phyloP scores from a whole-genome alignment of 1,139 yeast genomes.

The Protomyces macrosporus region DNA sequence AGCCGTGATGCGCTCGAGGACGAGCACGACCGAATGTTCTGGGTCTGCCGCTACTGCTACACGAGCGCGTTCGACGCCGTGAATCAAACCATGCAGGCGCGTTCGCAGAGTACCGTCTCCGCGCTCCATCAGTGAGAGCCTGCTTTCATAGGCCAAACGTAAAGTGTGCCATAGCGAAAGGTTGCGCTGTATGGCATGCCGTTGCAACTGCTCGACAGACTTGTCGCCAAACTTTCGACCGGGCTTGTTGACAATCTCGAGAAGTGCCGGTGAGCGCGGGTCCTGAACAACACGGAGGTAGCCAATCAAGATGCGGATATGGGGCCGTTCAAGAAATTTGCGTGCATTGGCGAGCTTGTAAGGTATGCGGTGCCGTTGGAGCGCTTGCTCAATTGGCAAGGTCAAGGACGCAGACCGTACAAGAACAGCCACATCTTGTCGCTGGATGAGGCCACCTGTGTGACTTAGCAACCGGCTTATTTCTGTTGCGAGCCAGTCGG shows the following conservation, averaged over 20 bases:
- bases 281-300: constrained; percentile 58
- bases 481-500: constrained; percentile 54
- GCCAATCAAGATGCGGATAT: constrained; percentile 58
- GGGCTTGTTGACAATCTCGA: constrained; percentile 56
- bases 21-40: not conserved
- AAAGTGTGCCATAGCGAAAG: constrained; percentile 30
- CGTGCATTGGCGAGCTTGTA: constrained; percentile 64
- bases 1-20: constrained; percentile 5
- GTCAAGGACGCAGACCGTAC: constrained; percentile 60
- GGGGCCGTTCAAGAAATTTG: constrained; percentile 75
- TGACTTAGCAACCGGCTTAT: constrained; percentile 40
- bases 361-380: constrained; percentile 54
- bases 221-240: constrained; percentile 67
- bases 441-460: constrained; percentile 39
- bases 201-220: constrained; percentile 41
- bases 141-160: constrained; percentile 26
- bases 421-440: constrained; percentile 63
- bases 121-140: constrained; percentile 22
- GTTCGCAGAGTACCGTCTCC: not conserved
- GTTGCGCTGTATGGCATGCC: constrained; percentile 25
- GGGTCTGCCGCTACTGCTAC: not conserved
- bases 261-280: constrained; percentile 54
- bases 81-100: not conserved
- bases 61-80: not conserved
- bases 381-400: constrained; percentile 55